These are phyloP conservation scores for Paramecium sexaurelia DNA, from an alignment of 73 alveolate genomes.

Conservation along the genomic window DNA sequence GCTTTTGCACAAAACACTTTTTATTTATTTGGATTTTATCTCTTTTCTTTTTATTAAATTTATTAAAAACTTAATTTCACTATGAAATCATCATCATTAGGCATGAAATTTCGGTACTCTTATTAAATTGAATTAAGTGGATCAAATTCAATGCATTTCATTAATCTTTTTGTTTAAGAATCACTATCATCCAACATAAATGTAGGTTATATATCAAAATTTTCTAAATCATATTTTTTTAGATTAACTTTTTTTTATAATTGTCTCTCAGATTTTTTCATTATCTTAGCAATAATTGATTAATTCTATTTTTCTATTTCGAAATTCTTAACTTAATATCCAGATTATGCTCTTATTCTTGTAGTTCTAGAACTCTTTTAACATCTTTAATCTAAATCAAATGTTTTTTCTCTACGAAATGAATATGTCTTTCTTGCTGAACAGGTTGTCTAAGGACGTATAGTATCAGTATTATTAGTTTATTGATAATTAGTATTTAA, in stretches of 20 bases:
- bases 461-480: background rate
- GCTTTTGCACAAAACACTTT: background rate
- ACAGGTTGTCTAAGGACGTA: background rate
- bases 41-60: background rate
- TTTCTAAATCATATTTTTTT: conserved; percentile 10
- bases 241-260: background rate
- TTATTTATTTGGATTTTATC: background rate
- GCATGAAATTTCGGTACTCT: background rate
- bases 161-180: background rate
- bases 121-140: background rate
- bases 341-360: background rate
- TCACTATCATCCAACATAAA: conserved; percentile 29
- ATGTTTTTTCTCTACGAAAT: background rate
- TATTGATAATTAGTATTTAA: background rate
- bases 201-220: background rate
- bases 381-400: background rate
- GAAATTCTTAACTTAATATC: background rate
- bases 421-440: background rate
- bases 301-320: background rate
- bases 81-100: background rate
- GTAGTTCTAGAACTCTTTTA: background rate
- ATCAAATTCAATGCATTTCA: background rate
- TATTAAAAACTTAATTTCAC: background rate
- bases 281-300: background rate
- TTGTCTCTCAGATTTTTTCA: background rate